Base-by-base conservation (phyloP, 805 yeast genomes). In the Sungouiozyma intestinalis region DNA sequence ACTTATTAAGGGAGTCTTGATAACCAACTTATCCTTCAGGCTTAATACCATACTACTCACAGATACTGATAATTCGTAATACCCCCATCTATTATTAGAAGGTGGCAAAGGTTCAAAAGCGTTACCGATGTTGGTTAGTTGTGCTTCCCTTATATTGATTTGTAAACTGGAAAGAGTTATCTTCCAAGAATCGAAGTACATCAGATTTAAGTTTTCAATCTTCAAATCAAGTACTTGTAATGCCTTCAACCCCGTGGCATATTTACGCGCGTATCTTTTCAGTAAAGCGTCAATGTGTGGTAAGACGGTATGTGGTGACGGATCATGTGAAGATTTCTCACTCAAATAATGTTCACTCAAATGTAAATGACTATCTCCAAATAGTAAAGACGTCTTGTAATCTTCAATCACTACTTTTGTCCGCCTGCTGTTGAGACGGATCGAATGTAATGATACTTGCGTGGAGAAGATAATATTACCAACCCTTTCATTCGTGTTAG, bases 1-100 rank as follows among this genome's bases (percentile, higher is more conserved):
- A 40, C 55, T 63, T 4, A 62, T 44, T 13, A 61, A 40, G 1
- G 67, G 66, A 3, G 60, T 40, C 17, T 58, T 48, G n/a, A 62
- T 35, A 4, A 48, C 45, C 2, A 57, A 49, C n/a, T 49, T 40
- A 1, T 51, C 45, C 7, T 50, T 45, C 2, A 55, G 35, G 29
- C 42, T 46, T 2, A 55, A 40, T 7, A 41, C 41, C 4, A 55
- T 36, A 1, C 62, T 45, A 39, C 52, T 62, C 2, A 54, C 52
- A 1, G 65, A 52, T 2, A 62, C 20, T 2, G 64, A 48, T 3
- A 61, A 20, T 46, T 62, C 63, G 39, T 52, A 52, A 33, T 53
- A 53, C 17, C 46, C 50, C 40, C 52, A 45, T 15, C 33, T 37
- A 33, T 45, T 43, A 18, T 36, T 41, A 7, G 45, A 47, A n/a